Evolutionary conservation across 495 filamentous ascomycete species (phyloP).

Genomic region (Cairneyella variabilis): DNA sequence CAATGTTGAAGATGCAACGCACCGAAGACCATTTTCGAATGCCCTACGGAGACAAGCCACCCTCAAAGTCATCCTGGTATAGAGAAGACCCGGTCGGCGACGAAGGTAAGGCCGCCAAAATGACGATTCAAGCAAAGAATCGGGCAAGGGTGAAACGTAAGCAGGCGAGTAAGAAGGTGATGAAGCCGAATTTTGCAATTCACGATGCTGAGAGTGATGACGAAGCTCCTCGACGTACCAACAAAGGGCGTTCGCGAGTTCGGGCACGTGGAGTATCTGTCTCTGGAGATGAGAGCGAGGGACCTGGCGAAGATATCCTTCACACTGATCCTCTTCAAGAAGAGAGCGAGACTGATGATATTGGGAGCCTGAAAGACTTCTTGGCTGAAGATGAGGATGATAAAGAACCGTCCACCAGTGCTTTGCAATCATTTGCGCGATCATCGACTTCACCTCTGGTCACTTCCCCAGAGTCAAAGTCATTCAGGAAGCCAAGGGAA

Average conservation of each 20-base stretch:
- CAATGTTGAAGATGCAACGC: constrained; percentile 8
- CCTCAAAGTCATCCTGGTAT: constrained; percentile 27
- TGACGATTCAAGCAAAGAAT: not conserved
- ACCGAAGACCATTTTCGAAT: constrained; percentile 27
- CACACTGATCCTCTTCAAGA: constrained; percentile 20
- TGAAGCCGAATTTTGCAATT: not conserved
- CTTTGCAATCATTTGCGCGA: not conserved
- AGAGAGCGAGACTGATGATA: constrained; percentile 14
- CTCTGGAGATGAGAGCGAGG: constrained; percentile 15
- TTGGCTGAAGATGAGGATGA: constrained; percentile 9
- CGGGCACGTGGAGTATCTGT: constrained; percentile 9
- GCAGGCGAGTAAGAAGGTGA: constrained; percentile 1
- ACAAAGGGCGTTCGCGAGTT: constrained; percentile 1
- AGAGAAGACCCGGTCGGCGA: constrained; percentile 22
- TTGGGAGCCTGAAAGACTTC: constrained; percentile 22
- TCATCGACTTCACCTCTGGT: constrained; percentile 12
- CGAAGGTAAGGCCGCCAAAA: not conserved
- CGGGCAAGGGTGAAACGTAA: too few relatives aligned
- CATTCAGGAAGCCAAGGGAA: not conserved
- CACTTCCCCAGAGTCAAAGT: not conserved
- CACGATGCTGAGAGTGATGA: constrained; percentile 23
- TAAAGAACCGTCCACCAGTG: not conserved
- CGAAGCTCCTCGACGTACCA: constrained; percentile 14
- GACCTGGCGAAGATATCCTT: constrained; percentile 17
- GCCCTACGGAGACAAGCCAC: constrained; percentile 27